Evolutionary conservation across 192 early-diverging fungal genomes (phyloP).

Genomic region (Entophlyctis luteolus): DNA sequence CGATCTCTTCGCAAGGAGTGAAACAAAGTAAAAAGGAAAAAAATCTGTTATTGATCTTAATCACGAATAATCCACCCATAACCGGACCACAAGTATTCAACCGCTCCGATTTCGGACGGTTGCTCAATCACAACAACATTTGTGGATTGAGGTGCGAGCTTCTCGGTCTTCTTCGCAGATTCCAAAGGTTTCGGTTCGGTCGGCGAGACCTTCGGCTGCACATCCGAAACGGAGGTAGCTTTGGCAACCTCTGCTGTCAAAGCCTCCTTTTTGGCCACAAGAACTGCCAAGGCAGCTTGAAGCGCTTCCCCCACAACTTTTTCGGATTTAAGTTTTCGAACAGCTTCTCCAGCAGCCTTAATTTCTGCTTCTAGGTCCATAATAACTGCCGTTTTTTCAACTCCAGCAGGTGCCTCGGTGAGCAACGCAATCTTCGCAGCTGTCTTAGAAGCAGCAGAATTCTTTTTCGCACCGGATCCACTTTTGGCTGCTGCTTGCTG

Average conservation of each 20-base stretch:
- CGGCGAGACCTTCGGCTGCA: neutral
- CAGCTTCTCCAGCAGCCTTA: constrained; percentile 53
- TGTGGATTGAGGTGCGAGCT: constrained; percentile 22
- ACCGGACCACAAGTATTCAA: constrained; percentile 19
- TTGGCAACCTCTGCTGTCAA: constrained; percentile 21
- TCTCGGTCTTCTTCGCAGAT: constrained; percentile 12
- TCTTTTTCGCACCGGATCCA: constrained; percentile 1
- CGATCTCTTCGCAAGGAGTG: too few relatives aligned
- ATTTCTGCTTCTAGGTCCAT: constrained; percentile 53
- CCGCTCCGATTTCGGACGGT: neutral
- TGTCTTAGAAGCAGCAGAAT: constrained; percentile 28
- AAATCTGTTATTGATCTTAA: too few relatives aligned
- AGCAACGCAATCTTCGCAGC: constrained; percentile 30
- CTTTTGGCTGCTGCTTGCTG: constrained; percentile 1
- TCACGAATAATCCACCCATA: constrained; percentile 27
- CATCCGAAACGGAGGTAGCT: neutral
- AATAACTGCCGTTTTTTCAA: constrained; percentile 46
- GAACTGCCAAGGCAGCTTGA: constrained; percentile 44
- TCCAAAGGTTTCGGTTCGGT: neutral
- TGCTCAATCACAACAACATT: neutral
- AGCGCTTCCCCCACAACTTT: constrained; percentile 48
- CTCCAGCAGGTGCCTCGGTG: constrained; percentile 38
- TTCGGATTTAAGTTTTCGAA: constrained; percentile 56
- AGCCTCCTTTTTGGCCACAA: constrained; percentile 37
- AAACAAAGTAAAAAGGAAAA: too few relatives aligned